These are phyloP conservation scores for Guillardia theta DNA, from an alignment of 78 protist genomes.

Conservation along the genomic window DNA sequence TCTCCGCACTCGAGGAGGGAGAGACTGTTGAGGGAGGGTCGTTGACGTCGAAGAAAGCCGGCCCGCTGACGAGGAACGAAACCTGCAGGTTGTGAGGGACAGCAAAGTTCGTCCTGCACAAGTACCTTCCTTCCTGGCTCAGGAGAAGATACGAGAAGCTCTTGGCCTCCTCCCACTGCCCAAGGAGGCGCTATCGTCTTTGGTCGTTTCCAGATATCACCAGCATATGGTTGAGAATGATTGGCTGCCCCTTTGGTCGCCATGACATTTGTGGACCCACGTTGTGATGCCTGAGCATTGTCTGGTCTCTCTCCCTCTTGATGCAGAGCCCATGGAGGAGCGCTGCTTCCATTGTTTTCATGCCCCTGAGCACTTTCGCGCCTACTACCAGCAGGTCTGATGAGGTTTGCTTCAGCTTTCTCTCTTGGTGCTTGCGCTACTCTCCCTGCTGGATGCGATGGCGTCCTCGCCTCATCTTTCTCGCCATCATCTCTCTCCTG, in stretches of 20 bases:
- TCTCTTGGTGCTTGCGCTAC: no score
- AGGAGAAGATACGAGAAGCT: neutral
- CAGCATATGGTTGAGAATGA: neutral
- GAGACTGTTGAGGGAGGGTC: neutral
- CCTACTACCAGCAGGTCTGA: no score
- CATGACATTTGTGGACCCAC: neutral
- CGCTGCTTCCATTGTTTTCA: no score
- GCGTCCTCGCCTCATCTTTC: no score
- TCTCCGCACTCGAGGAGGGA: neutral
- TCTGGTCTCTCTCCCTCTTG: neutral
- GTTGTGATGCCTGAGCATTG: neutral
- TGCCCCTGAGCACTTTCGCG: no score
- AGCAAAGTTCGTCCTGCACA: neutral
- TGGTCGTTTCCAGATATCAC: conserved; percentile 19
- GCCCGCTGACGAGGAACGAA: neutral
- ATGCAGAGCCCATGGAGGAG: neutral
- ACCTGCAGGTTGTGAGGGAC: neutral
- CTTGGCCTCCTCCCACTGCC: conserved; percentile 28
- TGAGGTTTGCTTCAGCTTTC: no score
- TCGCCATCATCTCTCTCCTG: no score
- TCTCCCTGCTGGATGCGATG: no score
- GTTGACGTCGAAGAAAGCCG: neutral
- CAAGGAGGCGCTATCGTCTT: neutral
- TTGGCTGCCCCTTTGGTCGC: neutral
- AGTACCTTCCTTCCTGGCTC: neutral